Evolutionary conservation across 1,139 yeast species (phyloP).

Genomic region (Diutina ranongensis): DNA sequence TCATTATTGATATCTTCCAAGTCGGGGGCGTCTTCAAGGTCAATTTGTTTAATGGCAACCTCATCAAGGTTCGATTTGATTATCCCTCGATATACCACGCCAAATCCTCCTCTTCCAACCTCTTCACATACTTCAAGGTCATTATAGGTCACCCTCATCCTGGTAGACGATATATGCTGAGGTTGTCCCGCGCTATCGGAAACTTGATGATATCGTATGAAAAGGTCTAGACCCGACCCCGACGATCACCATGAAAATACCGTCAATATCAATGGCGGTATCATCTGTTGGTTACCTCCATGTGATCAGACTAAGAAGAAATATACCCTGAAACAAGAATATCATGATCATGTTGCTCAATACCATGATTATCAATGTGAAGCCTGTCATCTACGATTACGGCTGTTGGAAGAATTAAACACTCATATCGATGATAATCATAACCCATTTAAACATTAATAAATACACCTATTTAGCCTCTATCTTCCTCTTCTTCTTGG

Average conservation of each 20-base stretch:
- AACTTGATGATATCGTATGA: neutral
- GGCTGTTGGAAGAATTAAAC: constrained; percentile 24
- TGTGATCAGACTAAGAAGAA: neutral
- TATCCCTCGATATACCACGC: constrained; percentile 70
- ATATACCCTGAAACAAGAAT: constrained; percentile 14
- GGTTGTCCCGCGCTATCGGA: neutral
- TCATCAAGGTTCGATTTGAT: constrained; percentile 37
- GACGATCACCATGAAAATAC: neutral
- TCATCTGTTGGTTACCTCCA: constrained; percentile 1
- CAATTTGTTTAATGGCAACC: constrained; percentile 66
- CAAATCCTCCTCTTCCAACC: constrained; percentile 83
- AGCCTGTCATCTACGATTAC: constrained; percentile 31
- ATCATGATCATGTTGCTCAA: constrained; percentile 20
- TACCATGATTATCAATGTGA: constrained; percentile 23
- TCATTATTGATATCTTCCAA: constrained; percentile 68
- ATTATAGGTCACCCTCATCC: constrained; percentile 11
- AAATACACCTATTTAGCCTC: neutral
- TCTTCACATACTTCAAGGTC: constrained; percentile 54
- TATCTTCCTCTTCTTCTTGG: constrained; percentile 20
- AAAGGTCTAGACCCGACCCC: neutral
- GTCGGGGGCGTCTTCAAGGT: constrained; percentile 70
- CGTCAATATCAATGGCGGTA: too few species aligned
- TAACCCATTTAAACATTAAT: constrained; percentile 27
- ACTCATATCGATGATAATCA: constrained; percentile 44
- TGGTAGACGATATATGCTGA: neutral